A percentile compares a stretch with the other conserved stretches of the same genome.
These are phyloP conservation scores for Cephaloascus fragrans DNA, from an alignment of 805 yeast genomes.

Conservation along the genomic window DNA sequence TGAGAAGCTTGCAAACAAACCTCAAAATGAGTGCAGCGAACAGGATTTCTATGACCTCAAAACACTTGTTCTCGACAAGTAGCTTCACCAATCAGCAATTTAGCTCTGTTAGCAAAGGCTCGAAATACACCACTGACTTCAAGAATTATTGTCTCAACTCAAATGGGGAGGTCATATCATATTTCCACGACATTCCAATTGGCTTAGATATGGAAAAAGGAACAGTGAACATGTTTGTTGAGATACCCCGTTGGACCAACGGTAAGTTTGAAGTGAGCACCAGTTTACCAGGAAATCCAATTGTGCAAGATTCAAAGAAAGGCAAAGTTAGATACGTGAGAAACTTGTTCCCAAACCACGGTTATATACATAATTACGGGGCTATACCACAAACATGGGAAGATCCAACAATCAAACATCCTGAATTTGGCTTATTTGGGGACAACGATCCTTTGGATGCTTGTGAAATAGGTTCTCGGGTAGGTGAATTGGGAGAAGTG, in stretches of 20 bases:
- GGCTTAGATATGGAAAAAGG: constrained; percentile 25
- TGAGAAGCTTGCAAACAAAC: no score
- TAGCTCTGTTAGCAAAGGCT: constrained; percentile 11
- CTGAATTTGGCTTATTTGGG: constrained; percentile 51
- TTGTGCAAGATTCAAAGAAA: constrained; percentile 94
- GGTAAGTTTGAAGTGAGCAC: constrained; percentile 94
- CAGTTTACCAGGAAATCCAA: constrained; percentile 80
- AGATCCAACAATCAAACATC: constrained; percentile 50
- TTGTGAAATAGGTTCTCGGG: constrained; percentile 76
- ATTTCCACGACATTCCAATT: constrained; percentile 66
- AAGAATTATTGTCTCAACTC: constrained; percentile 33
- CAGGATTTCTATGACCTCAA: neutral
- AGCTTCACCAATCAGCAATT: neutral
- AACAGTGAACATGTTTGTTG: constrained; percentile 72
- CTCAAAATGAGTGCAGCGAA: neutral
- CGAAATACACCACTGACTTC: constrained; percentile 23
- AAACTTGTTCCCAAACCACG: constrained; percentile 98
- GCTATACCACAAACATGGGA: constrained; percentile 96
- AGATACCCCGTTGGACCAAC: constrained; percentile 97
- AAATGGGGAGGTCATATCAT: constrained; percentile 43
- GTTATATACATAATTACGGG: constrained; percentile 97
- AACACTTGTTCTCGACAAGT: neutral
- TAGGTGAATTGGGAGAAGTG: constrained; percentile 62
- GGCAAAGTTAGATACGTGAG: constrained; percentile 93
- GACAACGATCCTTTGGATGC: constrained; percentile 96